These are phyloP conservation scores for Helenozyma rhizophorensis DNA, from an alignment of 805 yeast genomes.

Conservation along the genomic window DNA sequence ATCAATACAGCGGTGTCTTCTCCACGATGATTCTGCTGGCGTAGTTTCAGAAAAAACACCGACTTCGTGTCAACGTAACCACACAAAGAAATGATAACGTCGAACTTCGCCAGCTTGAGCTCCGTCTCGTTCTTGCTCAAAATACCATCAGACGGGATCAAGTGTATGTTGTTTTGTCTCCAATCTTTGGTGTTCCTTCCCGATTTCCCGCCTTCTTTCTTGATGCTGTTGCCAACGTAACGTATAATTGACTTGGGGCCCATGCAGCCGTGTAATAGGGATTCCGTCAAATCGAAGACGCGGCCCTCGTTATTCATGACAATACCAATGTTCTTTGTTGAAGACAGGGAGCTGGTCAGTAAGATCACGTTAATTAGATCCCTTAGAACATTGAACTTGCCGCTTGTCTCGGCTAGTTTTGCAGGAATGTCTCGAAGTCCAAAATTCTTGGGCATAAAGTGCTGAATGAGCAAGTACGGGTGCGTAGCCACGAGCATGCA, in stretches of 20 bases:
- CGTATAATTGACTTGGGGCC: conserved; percentile 47
- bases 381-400: conserved; percentile 71
- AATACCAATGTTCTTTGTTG: conserved; percentile 55
- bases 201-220: conserved; percentile 36
- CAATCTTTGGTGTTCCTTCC: conserved; percentile 14
- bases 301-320: conserved; percentile 62
- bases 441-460: conserved; percentile 78
- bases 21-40: conserved; percentile 26
- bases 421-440: conserved; percentile 66
- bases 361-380: conserved; percentile 58
- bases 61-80: conserved; percentile 46
- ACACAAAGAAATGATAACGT: conserved; percentile 61
- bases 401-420: conserved; percentile 72
- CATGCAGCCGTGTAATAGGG: conserved; percentile 56
- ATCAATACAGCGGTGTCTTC: conserved; percentile 49
- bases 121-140: conserved; percentile 17
- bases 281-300: conserved; percentile 69
- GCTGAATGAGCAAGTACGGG: conserved; percentile 81
- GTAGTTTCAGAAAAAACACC: conserved; percentile 23
- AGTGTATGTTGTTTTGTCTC: conserved; percentile 27
- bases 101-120: conserved; percentile 37
- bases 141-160: conserved; percentile 40
- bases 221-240: conserved; percentile 59
- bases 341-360: conserved; percentile 21
- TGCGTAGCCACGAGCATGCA: conserved; percentile 81